phyloP scores from a whole-genome alignment of 345 rosid species.

The Bruguiera sexangula region DNA sequence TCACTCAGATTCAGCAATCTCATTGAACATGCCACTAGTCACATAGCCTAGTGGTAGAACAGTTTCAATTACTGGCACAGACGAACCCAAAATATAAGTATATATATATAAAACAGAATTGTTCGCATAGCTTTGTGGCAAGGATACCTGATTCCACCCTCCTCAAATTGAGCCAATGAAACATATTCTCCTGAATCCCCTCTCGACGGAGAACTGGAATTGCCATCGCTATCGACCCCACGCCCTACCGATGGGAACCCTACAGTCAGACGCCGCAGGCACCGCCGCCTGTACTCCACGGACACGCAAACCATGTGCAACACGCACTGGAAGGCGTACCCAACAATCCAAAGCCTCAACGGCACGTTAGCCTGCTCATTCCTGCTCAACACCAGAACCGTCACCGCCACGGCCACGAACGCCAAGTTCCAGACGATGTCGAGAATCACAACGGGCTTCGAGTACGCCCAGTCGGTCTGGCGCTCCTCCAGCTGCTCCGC shows the following conservation, averaged over 20 bases:
- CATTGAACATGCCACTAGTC: too few species aligned
- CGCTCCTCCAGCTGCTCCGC: conserved; percentile 97
- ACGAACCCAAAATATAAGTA: too few species aligned
- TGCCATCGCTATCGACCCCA: conserved; percentile 39
- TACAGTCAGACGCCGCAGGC: conserved; percentile 36
- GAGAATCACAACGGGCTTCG: conserved; percentile 83
- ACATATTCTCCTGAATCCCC: conserved; percentile 58
- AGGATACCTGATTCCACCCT: conserved; percentile 57
- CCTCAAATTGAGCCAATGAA: conserved; percentile 58
- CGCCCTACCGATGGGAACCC: conserved; percentile 25
- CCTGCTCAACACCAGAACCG: conserved; percentile 58
- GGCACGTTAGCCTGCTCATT: conserved; percentile 71
- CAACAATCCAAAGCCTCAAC: conserved; percentile 74
- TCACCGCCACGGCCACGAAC: conserved; percentile 64
- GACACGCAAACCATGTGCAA: conserved; percentile 84
- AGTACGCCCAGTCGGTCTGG: conserved; percentile 98
- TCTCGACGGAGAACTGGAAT: conserved; percentile 46
- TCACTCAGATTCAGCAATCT: too few species aligned
- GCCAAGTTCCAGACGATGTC: conserved; percentile 85
- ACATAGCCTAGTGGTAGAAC: too few species aligned
- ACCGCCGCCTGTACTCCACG: conserved; percentile 72
- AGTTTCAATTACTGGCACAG: too few species aligned
- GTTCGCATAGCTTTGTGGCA: too few species aligned
- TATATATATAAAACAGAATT: too few species aligned
- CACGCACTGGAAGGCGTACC: conserved; percentile 79